Base-by-base conservation (phyloP, 257 asterid species). In the Buddleja alternifolia region DNA sequence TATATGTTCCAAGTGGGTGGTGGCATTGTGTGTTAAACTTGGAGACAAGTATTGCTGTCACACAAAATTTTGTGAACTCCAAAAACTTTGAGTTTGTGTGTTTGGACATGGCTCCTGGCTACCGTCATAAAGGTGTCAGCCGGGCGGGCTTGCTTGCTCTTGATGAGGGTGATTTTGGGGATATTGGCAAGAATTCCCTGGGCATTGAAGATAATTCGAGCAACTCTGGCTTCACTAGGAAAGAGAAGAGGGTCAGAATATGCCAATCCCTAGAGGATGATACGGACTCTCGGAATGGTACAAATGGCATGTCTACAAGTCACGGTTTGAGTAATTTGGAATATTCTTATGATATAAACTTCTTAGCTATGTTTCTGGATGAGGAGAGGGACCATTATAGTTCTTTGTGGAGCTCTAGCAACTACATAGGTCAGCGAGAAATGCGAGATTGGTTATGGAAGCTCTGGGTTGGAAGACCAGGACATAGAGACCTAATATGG, bases 1-100 rank as follows among this genome's bases (percentile, higher is more conserved):
- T 94, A 86, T 91, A 74, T 78, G 99, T 94, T 16, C 99, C 99
- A 47, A 94, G 95, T 79, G 99, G 99, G 55, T 94, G 99, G 99
- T 94, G 99, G 99, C 99, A 94, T 83, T 94, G 99, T 76, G 93
- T 94, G 62, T 83, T 94, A 64, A 94, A 90, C 80, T 74, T 94
- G 85, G 99, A 94, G 84, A 87, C 96, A 20, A 82, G 91, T 54
- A 72, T 94, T 71, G 99, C 97, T 29, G 93, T 94, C 70, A 94
- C 99, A 9, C 99, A 94, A 78, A 94, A 94, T 81, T 94, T 80
- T 79, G 96, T 89, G 21, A 89, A 87, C 78, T 82, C 96, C 77
- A 89, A 81, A 72, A 94, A 89, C 82, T 88, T 94, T 34, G 95
- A 94, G 77, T 89, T 77, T 67, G 96, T 89, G 47, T 90, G 99